These are phyloP conservation scores for Aeschynomene evenia DNA, from an alignment of 306 rosid species.

Conservation along the genomic window DNA sequence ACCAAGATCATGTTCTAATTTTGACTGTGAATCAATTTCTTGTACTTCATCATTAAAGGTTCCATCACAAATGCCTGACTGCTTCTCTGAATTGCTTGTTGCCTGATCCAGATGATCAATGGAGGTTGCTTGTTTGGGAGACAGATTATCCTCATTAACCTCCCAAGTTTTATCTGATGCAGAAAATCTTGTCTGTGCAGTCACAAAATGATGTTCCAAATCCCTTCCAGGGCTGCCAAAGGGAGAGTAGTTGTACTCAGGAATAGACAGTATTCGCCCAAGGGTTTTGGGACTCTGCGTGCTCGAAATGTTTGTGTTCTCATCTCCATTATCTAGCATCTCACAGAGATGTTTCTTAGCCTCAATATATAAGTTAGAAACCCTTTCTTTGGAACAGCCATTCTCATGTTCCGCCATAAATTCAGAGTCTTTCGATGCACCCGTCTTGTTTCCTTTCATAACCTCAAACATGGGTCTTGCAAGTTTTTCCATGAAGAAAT, in stretches of 20 bases:
- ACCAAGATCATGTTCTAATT: conserved; percentile 28
- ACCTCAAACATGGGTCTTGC: conserved; percentile 54
- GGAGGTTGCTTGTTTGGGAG: conserved; percentile 42
- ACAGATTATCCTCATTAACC: conserved; percentile 43
- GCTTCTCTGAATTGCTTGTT: conserved; percentile 41
- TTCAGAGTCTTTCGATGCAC: conserved; percentile 51
- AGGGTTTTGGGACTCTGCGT: conserved; percentile 64
- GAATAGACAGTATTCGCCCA: conserved; percentile 79
- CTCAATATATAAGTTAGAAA: conserved; percentile 69
- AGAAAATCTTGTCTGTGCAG: conserved; percentile 57
- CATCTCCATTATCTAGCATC: conserved; percentile 73
- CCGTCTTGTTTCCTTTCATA: conserved; percentile 51
- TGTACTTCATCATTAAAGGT: conserved; percentile 36
- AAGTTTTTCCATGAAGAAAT: conserved; percentile 70
- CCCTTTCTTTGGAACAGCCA: conserved; percentile 39
- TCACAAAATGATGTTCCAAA: conserved; percentile 51
- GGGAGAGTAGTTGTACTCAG: conserved; percentile 76
- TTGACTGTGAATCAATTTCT: conserved; percentile 35
- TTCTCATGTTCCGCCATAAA: conserved; percentile 37
- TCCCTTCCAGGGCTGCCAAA: conserved; percentile 74
- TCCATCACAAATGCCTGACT: conserved; percentile 36
- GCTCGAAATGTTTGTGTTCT: conserved; percentile 45
- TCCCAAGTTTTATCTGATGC: conserved; percentile 35
- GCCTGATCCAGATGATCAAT: conserved; percentile 41
- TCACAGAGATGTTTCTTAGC: conserved; percentile 89